phyloP scores from a whole-genome alignment of 176 grass and related monocot species.

The Juncus effusus region DNA sequence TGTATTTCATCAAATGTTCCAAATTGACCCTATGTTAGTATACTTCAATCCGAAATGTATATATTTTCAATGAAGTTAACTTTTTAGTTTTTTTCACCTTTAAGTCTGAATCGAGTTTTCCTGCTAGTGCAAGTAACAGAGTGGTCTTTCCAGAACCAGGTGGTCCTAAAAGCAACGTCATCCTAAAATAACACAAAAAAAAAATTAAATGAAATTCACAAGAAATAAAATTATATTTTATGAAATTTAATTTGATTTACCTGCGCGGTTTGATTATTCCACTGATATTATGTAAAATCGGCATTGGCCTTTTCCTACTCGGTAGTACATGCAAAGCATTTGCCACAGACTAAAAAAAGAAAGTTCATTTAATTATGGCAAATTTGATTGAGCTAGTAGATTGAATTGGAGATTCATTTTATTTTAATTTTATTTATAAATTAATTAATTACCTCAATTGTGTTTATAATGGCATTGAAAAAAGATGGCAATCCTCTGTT shows the following conservation, averaged over 20 bases:
- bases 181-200: slow-evolving; percentile 34
- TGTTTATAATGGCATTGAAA: slow-evolving; percentile 63
- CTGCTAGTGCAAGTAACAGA: slow-evolving; percentile 64
- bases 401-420: background rate
- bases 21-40: background rate
- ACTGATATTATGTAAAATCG: slow-evolving; percentile 54
- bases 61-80: background rate
- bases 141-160: slow-evolving; percentile 84
- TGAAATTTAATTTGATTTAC: slow-evolving; percentile 16
- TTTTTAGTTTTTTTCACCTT: slow-evolving; percentile 27
- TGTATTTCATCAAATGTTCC: slow-evolving; percentile 4
- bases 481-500: slow-evolving; percentile 56
- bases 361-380: background rate
- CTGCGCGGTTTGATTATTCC: slow-evolving; percentile 58
- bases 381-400: slow-evolving; percentile 2
- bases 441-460: slow-evolving; percentile 51
- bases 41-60: background rate
- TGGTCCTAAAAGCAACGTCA: slow-evolving; percentile 71
- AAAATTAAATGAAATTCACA: background rate
- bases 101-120: slow-evolving; percentile 71
- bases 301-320: slow-evolving; percentile 51
- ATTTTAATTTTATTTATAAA: background rate
- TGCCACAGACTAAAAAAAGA: slow-evolving; percentile 36
- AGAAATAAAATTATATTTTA: slow-evolving; percentile 5
- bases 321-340: slow-evolving; percentile 51